Evolutionary conservation across 192 early-diverging fungal species (phyloP).

Genomic region (Linnemannia schmuckeri): DNA sequence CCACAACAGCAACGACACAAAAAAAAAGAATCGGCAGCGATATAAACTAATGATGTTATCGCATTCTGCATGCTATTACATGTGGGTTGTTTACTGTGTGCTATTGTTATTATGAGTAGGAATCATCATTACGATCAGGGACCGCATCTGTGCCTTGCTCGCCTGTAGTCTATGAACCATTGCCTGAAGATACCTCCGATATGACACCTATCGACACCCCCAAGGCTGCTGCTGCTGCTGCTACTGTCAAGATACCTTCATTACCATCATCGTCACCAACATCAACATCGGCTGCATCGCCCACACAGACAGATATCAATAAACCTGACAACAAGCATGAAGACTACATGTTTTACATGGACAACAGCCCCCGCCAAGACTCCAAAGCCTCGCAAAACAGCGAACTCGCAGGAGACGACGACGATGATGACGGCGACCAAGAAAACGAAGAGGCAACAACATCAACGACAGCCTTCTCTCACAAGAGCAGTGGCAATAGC

Average conservation of each 20-base stretch:
- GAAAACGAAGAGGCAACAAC: not conserved
- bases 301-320: not conserved
- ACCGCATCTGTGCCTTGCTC: not conserved
- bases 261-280: not conserved
- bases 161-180: not conserved
- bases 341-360: slow-evolving; percentile 34
- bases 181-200: not conserved
- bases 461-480: not conserved
- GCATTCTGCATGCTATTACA: too few relatives aligned
- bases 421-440: slow-evolving; percentile 24
- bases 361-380: slow-evolving; percentile 21
- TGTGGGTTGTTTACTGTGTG: not conserved
- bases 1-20: not conserved
- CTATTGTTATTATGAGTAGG: not conserved
- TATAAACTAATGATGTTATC: not conserved
- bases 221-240: not conserved
- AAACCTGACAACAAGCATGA: not conserved
- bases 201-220: not conserved
- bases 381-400: slow-evolving; percentile 10
- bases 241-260: not conserved
- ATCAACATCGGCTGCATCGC: not conserved
- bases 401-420: slow-evolving; percentile 24
- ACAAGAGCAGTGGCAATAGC: not conserved
- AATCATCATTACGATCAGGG: not conserved
- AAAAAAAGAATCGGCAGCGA: not conserved